A percentile compares a stretch with the other conserved stretches of the same genome.
These are phyloP conservation scores for Parathielavia appendiculata DNA, from an alignment of 495 filamentous ascomycete species.

Conservation along the genomic window DNA sequence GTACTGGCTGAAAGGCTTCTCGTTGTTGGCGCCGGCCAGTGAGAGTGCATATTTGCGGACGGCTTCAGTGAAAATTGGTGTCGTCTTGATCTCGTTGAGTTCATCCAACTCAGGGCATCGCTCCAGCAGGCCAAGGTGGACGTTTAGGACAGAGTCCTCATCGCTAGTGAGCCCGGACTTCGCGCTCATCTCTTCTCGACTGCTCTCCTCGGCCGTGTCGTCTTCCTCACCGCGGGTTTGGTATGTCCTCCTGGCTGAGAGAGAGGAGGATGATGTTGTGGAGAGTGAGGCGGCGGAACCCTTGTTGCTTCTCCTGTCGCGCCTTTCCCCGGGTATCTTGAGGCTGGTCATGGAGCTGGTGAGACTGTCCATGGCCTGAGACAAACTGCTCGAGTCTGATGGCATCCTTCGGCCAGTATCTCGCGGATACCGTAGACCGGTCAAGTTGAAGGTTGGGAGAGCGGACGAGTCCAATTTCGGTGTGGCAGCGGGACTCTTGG, in stretches of 20 bases:
- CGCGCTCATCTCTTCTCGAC: background rate
- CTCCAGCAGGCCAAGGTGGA: conserved; percentile 23
- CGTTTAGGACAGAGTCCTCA: conserved; percentile 1
- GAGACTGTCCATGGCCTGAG: conserved; percentile 5
- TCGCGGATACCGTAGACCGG: background rate
- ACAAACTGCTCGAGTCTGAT: background rate
- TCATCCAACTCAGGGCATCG: conserved; percentile 23
- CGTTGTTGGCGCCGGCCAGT: background rate
- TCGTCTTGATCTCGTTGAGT: conserved; percentile 31
- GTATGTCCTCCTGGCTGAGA: background rate
- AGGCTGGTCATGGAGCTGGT: conserved; percentile 1
- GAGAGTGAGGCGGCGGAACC: background rate
- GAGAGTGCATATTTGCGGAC: conserved; percentile 30
- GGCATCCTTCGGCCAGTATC: background rate
- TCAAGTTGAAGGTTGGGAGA: conserved; percentile 1
- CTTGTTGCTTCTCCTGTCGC: background rate
- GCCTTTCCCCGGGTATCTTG: background rate
- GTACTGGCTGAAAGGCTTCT: conserved; percentile 35
- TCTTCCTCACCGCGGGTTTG: background rate
- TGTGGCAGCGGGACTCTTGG: background rate
- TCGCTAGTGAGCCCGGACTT: conserved; percentile 4
- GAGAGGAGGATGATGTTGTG: background rate
- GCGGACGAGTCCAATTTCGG: background rate
- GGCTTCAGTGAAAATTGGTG: conserved; percentile 38
- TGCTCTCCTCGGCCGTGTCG: background rate